Evolutionary conservation across 208 protist genomes (phyloP), one percentile per base, ranked within the genome.

Genomic region (Crithidia expoeki): DNA sequence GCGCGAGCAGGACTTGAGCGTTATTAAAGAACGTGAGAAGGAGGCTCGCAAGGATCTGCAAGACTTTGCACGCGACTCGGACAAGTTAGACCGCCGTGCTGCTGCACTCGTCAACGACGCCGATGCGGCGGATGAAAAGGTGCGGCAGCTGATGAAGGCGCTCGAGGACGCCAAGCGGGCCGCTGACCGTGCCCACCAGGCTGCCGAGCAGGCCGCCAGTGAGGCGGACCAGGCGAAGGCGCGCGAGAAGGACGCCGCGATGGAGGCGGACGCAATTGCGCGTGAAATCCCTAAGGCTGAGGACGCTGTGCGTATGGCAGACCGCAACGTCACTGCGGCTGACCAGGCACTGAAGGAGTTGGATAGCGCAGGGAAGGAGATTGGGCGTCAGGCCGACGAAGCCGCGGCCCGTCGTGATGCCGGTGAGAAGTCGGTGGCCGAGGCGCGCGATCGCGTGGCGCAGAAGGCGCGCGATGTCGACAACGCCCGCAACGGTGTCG

Each of bases 321-420:
- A 97, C 11, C 83, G 81, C 65, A 86, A 83, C 47, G 88, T 95
- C 30, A 59, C 63, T 2, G 63, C 79, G 16, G 82, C 85, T 1
- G 89, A 96, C 36, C 78, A 95, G 56, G 77, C 65, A 42, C 65
- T 93, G 59, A 84, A 87, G 46, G 88, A 93, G 68, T 80, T 97
- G n/a, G 93, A 97, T 77, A 81, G 57, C 80, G 68, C 88, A 6
- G 86, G 88, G 19, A 90, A 93, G 66, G 90, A 93, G 12, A 64
- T 95, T 19, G 86, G 89, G 36, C 79, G 88, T 25, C 86, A 96
- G 63, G 88, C 86, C 40, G 89, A 94, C 61, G 93, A 95, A 66
- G 90, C 89, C 2, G 84, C 87, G 17, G 74, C 84, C 17, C 85
- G 88, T 28, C 88, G 90, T 12, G 87, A 95, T 46, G 84, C 82